phyloP scores from a whole-genome alignment of 805 yeast species.

The Candida orba region DNA sequence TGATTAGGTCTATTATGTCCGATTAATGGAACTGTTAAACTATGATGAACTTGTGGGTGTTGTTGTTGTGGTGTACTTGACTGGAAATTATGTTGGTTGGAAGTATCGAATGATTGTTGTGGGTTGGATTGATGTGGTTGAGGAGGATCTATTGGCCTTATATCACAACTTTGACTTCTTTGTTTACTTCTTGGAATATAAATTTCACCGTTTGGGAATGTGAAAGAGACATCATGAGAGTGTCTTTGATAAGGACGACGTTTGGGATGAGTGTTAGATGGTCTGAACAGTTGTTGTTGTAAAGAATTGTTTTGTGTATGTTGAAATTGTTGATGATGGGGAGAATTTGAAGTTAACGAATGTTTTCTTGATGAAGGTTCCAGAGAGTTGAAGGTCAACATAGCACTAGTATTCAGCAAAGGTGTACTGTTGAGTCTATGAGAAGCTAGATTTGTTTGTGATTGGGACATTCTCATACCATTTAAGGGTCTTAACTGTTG shows the following conservation, averaged over 20 bases:
- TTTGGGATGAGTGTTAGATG: neutral
- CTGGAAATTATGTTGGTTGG: too few relatives aligned
- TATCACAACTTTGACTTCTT: constrained; percentile 12
- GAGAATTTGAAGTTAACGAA: neutral
- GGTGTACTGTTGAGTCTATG: neutral
- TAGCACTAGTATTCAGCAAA: constrained; percentile 1
- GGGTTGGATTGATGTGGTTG: neutral
- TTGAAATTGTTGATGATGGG: neutral
- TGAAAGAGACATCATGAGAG: constrained; percentile 16
- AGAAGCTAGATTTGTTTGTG: constrained; percentile 1
- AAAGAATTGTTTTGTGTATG: neutral
- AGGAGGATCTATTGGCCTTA: constrained; percentile 5
- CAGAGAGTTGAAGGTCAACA: neutral
- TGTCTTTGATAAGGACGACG: constrained; percentile 7
- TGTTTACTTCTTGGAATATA: constrained; percentile 24
- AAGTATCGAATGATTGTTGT: neutral
- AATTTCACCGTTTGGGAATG: constrained; percentile 26
- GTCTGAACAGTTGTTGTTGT: neutral
- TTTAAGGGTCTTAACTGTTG: constrained; percentile 4
- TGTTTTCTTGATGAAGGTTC: constrained; percentile 4
- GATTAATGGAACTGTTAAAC: neutral
- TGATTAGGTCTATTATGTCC: neutral
- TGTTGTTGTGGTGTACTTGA: too few relatives aligned
- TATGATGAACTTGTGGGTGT: neutral
- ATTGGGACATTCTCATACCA: neutral